A percentile compares a stretch with the other conserved stretches of the same genome.
phyloP scores from a whole-genome alignment of 345 rosid species.

The Cochlearia excelsa region DNA sequence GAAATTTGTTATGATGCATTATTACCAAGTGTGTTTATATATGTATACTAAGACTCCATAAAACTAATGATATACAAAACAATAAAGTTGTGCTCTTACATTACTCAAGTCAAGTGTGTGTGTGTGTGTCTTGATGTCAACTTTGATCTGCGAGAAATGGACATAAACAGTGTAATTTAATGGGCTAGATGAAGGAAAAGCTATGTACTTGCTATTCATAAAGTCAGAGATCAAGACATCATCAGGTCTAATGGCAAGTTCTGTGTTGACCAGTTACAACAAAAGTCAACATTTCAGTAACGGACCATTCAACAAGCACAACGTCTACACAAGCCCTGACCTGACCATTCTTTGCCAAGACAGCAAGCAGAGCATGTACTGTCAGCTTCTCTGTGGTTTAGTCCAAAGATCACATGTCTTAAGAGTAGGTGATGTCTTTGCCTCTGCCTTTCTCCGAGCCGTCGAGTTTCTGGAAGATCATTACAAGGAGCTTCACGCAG shows the following conservation, averaged over 20 bases:
- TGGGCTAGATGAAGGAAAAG: slow-evolving; percentile 91
- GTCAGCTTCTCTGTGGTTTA: slow-evolving; percentile 83
- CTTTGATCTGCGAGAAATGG: too few species aligned
- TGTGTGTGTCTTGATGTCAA: too few species aligned
- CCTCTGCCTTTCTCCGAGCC: slow-evolving; percentile 85
- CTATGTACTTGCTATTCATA: slow-evolving; percentile 76
- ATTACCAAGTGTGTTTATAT: too few species aligned
- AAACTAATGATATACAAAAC: too few species aligned
- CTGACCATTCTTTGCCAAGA: slow-evolving; percentile 82
- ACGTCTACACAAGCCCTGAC: slow-evolving; percentile 83
- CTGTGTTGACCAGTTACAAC: slow-evolving; percentile 90
- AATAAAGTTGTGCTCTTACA: too few species aligned
- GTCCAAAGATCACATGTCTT: slow-evolving; percentile 70
- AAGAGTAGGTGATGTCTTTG: slow-evolving; percentile 84
- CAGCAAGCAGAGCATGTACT: slow-evolving; percentile 95
- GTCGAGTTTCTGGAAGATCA: slow-evolving; percentile 78
- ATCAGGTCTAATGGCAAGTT: slow-evolving; percentile 83
- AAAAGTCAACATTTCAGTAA: slow-evolving; percentile 78
- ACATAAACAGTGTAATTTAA: neutral
- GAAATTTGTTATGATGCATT: too few species aligned
- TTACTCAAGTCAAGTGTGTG: too few species aligned
- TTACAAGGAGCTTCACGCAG: slow-evolving; percentile 66
- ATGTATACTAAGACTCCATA: too few species aligned
- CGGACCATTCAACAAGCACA: slow-evolving; percentile 74
- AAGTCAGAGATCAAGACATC: slow-evolving; percentile 84